Evolutionary conservation across 768 basidiomycete genomes (phyloP).

Genomic region (Tulasnella sp.): DNA sequence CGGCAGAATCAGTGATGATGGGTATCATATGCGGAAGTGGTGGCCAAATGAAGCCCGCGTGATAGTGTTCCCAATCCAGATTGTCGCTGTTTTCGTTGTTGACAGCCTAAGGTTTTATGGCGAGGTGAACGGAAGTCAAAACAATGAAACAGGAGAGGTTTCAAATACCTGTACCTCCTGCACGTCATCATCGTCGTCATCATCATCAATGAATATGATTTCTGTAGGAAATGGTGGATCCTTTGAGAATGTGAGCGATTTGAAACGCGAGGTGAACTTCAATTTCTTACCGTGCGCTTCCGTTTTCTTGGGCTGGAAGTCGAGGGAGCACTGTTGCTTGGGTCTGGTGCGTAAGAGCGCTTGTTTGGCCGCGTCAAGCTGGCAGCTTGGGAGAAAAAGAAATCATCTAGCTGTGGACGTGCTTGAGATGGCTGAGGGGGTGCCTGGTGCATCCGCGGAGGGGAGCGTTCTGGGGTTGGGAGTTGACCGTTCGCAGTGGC

Average conservation of each 20-base stretch:
- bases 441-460: not conserved
- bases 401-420: not conserved
- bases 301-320: not conserved
- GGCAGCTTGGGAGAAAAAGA: not conserved
- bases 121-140: not conserved
- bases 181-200: not conserved
- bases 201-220: not conserved
- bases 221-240: not conserved
- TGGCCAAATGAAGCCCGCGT: slow-evolving; percentile 1
- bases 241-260: not conserved
- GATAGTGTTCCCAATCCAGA: not conserved
- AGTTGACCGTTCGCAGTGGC: not conserved
- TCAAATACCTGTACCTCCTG: not conserved
- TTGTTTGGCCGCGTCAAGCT: not conserved
- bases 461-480: not conserved
- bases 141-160: not conserved
- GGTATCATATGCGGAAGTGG: not conserved
- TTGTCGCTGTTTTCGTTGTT: not conserved
- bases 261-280: not conserved
- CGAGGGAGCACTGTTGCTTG: not conserved
- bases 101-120: not conserved
- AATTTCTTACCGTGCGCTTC: not conserved
- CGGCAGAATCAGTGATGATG: not conserved
- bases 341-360: not conserved
- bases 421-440: not conserved